Conservation (phyloP, 2,329 filamentous ascomycete species). For the Tolypocladium endophyticum region DNA sequence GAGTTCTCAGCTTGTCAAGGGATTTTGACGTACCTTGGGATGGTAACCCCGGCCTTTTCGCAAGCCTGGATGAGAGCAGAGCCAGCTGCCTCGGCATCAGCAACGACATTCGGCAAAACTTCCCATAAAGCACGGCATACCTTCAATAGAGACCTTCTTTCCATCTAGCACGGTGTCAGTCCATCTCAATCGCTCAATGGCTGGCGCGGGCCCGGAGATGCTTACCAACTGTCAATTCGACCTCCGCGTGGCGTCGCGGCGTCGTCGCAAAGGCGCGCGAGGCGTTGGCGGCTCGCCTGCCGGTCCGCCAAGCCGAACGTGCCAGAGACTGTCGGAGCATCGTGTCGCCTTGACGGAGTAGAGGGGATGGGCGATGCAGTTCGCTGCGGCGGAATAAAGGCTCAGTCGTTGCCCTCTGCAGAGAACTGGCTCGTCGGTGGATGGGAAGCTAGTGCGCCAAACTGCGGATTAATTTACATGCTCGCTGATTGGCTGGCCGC, state of each 20-base stretch:
- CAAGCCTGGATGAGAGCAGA: slow-evolving; percentile 97
- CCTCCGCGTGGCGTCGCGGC: slow-evolving; percentile 70
- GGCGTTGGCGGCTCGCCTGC: slow-evolving; percentile 47
- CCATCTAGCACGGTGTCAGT: slow-evolving; percentile 56
- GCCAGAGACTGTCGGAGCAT: slow-evolving; percentile 60
- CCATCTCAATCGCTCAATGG: slow-evolving; percentile 17
- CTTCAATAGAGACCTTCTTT: slow-evolving; percentile 96
- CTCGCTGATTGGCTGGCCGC: slow-evolving; percentile 27
- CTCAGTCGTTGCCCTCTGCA: slow-evolving; percentile 30
- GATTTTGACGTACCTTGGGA: slow-evolving; percentile 59
- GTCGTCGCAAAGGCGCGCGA: slow-evolving; percentile 77
- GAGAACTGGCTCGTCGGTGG: slow-evolving; percentile 26
- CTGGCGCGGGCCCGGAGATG: slow-evolving; percentile 10
- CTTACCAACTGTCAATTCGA: slow-evolving; percentile 89
- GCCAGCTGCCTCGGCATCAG: slow-evolving; percentile 57
- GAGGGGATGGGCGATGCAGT: slow-evolving; percentile 26
- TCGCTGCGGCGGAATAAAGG: slow-evolving; percentile 23
- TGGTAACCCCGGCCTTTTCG: slow-evolving; percentile 86
- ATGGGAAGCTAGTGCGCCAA: slow-evolving; percentile 18
- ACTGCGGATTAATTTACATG: slow-evolving; percentile 28
- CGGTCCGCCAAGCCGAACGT: slow-evolving; percentile 57
- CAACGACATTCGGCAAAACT: slow-evolving; percentile 8
- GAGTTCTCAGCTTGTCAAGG: neutral
- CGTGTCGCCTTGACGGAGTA: slow-evolving; percentile 47
- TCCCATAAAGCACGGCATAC: slow-evolving; percentile 36